Evolutionary conservation across 345 rosid species (phyloP).

Genomic region (Murraya paniculata): DNA sequence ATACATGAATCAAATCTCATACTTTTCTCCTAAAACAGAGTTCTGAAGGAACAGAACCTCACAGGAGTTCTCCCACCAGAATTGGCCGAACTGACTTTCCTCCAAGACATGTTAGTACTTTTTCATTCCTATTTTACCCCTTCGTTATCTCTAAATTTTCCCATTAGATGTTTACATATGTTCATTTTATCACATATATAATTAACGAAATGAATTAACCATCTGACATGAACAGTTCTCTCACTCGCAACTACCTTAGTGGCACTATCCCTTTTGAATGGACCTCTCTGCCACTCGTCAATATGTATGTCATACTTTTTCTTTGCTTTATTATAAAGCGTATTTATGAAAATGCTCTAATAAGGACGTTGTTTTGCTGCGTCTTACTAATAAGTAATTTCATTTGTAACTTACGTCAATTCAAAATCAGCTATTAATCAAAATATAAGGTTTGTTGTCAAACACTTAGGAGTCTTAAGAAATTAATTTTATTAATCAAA

Average conservation of each 20-base stretch:
- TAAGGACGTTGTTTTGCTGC: too few relatives aligned
- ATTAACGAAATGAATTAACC: neutral
- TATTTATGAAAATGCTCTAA: too few relatives aligned
- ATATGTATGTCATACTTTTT: slow-evolving; percentile 22
- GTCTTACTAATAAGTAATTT: too few relatives aligned
- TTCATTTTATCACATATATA: neutral
- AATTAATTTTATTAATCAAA: too few relatives aligned
- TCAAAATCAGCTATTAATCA: too few relatives aligned
- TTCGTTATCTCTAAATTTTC: neutral
- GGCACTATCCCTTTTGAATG: slow-evolving; percentile 56
- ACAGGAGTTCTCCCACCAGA: slow-evolving; percentile 44
- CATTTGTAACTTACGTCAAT: too few relatives aligned
- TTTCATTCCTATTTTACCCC: neutral
- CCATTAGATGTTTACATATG: neutral
- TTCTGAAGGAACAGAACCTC: slow-evolving; percentile 39
- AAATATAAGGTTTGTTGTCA: too few relatives aligned
- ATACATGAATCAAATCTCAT: neutral
- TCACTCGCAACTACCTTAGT: slow-evolving; percentile 46
- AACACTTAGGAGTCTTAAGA: too few relatives aligned
- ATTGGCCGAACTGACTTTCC: slow-evolving; percentile 36
- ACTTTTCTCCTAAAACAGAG: slow-evolving; percentile 26
- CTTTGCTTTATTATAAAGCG: too few relatives aligned
- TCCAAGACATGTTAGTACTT: slow-evolving; percentile 39
- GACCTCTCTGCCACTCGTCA: slow-evolving; percentile 33
- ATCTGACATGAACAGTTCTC: slow-evolving; percentile 31